These are phyloP conservation scores for Herpetomonas tarakana DNA, from an alignment of 208 protist species.

Conservation along the genomic window DNA sequence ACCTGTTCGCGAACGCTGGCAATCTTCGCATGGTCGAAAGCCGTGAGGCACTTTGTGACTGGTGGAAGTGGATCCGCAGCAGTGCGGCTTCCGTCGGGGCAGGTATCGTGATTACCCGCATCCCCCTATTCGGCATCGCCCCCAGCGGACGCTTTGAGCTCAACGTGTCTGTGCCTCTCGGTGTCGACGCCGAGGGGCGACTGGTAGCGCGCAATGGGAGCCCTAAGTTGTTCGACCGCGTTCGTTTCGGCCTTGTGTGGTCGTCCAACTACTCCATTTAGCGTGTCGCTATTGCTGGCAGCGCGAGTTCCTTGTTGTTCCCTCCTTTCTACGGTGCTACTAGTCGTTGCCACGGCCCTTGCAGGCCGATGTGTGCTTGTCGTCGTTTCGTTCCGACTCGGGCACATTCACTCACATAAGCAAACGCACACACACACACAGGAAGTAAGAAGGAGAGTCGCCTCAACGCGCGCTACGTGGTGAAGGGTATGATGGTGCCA, in stretches of 20 bases:
- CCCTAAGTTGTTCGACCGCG: slow-evolving; percentile 62
- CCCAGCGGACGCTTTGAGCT: slow-evolving; percentile 82
- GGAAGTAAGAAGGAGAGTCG: too few species aligned
- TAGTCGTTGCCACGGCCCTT: too few species aligned
- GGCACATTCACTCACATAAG: too few species aligned
- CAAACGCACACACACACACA: too few species aligned
- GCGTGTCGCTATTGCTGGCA: background rate
- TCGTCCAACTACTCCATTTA: slow-evolving; percentile 75
- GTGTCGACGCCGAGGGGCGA: slow-evolving; percentile 50
- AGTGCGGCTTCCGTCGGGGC: slow-evolving; percentile 72
- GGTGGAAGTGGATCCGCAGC: slow-evolving; percentile 44
- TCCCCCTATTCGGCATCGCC: slow-evolving; percentile 74
- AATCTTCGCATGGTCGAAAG: slow-evolving; percentile 63
- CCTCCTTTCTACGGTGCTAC: background rate
- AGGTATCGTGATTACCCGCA: slow-evolving; percentile 75
- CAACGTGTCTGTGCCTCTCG: slow-evolving; percentile 69
- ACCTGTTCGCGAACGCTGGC: slow-evolving; percentile 81
- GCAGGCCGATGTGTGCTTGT: too few species aligned
- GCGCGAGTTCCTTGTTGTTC: background rate
- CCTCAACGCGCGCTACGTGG: too few species aligned
- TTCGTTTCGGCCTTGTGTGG: slow-evolving; percentile 83
- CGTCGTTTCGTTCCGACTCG: too few species aligned
- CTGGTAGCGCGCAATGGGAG: slow-evolving; percentile 53
- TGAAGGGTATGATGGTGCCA: too few species aligned
- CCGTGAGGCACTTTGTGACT: slow-evolving; percentile 36